Evolutionary conservation across 2,329 filamentous ascomycete species (phyloP), one percentile per base, ranked within the genome.

Genomic region (Colletotrichum tofieldiae): DNA sequence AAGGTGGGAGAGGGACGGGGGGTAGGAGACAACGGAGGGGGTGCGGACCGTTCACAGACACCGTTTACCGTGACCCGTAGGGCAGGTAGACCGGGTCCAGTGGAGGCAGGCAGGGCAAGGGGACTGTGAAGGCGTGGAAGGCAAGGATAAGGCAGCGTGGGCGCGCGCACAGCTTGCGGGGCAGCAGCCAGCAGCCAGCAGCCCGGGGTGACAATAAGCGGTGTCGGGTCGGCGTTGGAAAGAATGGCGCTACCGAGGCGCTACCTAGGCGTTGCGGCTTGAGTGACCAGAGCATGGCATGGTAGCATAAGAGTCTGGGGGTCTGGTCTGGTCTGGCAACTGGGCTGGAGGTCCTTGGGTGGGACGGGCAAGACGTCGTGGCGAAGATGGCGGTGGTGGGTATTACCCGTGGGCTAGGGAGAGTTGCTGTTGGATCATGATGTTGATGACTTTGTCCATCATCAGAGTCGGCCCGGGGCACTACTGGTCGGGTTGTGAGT

Each of bases 51-150:
- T 8, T 56, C 54, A 56, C 61, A 64, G 49, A 37, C 47, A 52
- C 47, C 61, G 61, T 64, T 59, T 64, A 64, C 61, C 23, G 35
- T 47, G 61, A 45, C 18, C 37, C 49, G 26, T 23, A 64, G 54
- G 61, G 61, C 61, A 64, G 61, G 47, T 41, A 12, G 35, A 63
- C 32, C n/a, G 47, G 60, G 47, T 29, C 45, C 23, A 14, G 55
- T 58, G 55, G 55, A 23, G 32, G 9, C 54, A 37, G 20, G 35
- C 8, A 39, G 35, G 35, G 35, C 37, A 39, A 23, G 45, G 60
- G n/a, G 49, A 26, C 20, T 18, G 32, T n/a, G 59, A 39, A 51
- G 41, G 39, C 58, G 29, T 32, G 41, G 41, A 26, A 60, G 11
- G 39, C 41, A 29, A n/a, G 43, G 56, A 32, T 56, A 32, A n/a